Conservation (phyloP, 2,329 filamentous ascomycete species). For the Teratosphaeriaceae sp. region DNA sequence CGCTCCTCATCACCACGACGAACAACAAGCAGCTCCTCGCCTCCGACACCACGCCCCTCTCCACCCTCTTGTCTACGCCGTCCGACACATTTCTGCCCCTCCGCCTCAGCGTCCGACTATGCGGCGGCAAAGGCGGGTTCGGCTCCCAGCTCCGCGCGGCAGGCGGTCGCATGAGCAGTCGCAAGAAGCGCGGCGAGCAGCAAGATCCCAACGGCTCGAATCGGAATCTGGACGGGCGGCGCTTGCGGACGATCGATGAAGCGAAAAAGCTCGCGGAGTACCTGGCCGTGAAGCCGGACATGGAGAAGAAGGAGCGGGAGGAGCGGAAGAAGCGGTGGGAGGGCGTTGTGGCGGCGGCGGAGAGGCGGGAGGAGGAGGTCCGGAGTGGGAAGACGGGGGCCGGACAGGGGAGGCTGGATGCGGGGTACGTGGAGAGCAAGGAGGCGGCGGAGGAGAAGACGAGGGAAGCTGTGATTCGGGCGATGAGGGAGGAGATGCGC, state of each 20-base stretch:
- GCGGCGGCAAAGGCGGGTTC: conserved; percentile 95
- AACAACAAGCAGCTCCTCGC: conserved; percentile 63
- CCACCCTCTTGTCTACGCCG: conserved; percentile 50
- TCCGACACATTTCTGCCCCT: conserved; percentile 67
- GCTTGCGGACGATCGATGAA: conserved; percentile 86
- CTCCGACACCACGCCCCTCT: conserved; percentile 50
- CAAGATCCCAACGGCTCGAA: conserved; percentile 75
- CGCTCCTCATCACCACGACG: conserved; percentile 74
- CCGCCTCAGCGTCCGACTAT: conserved; percentile 69
- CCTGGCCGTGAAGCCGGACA: conserved; percentile 89
- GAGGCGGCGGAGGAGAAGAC: conserved; percentile 84
- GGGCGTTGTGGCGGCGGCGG: conserved; percentile 76
- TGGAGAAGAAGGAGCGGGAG: conserved; percentile 92
- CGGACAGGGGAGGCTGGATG: conserved; percentile 59
- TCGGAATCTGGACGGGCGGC: conserved; percentile 84
- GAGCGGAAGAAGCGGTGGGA: conserved; percentile 79
- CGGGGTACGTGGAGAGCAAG: conserved; percentile 92
- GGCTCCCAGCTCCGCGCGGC: conserved; percentile 94
- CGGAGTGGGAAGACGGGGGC: conserved; percentile 61
- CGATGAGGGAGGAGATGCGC: conserved; percentile 56
- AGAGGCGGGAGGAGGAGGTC: conserved; percentile 77
- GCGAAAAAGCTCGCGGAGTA: conserved; percentile 95
- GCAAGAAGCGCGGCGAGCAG: conserved; percentile 74
- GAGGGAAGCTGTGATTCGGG: conserved; percentile 64
- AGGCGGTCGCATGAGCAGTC: conserved; percentile 96